These are phyloP conservation scores for Ustilago sp. DNA, from an alignment of 1,284 basidiomycete genomes.

Conservation along the genomic window DNA sequence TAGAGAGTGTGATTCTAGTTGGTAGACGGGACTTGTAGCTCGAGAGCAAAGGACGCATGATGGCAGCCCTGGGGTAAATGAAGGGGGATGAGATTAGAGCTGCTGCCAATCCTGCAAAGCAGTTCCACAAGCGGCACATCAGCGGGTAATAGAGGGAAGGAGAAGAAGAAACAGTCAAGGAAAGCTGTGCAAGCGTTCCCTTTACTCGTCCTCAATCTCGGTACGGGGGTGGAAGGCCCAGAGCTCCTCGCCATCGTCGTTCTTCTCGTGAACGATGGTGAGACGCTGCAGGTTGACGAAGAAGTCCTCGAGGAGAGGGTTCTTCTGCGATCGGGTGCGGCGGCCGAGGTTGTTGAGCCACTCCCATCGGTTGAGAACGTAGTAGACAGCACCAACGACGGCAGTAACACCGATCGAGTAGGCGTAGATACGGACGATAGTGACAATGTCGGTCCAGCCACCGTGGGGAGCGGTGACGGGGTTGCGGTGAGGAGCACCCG, in stretches of 20 bases:
- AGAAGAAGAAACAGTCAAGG: not conserved
- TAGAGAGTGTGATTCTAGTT: slow-evolving; percentile 51
- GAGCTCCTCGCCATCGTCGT: slow-evolving; percentile 62
- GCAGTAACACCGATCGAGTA: slow-evolving; percentile 73
- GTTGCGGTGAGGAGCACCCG: slow-evolving; percentile 71
- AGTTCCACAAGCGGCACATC: slow-evolving; percentile 1
- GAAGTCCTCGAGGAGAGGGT: slow-evolving; percentile 73
- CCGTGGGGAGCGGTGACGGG: slow-evolving; percentile 69
- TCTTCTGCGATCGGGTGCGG: slow-evolving; percentile 71
- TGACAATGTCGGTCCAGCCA: slow-evolving; percentile 73
- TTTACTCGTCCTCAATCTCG: slow-evolving; percentile 68
- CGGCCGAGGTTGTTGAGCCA: slow-evolving; percentile 73
- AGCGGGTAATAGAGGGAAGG: slow-evolving; percentile 11
- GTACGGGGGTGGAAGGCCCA: slow-evolving; percentile 68
- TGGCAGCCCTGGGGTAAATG: slow-evolving; percentile 19
- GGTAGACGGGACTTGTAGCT: slow-evolving; percentile 30
- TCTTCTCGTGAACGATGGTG: slow-evolving; percentile 73
- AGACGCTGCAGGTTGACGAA: slow-evolving; percentile 72
- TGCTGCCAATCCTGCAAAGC: slow-evolving; percentile 7
- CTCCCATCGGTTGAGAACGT: slow-evolving; percentile 70
- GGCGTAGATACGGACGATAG: slow-evolving; percentile 73
- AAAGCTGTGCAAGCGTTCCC: slow-evolving; percentile 3
- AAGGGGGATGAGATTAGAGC: not conserved
- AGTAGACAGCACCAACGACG: slow-evolving; percentile 72
- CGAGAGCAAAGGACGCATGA: slow-evolving; percentile 10